Evolutionary conservation across 306 rosid species (phyloP), one percentile per base, ranked within the genome.

Genomic region (Prunus fruticosa): DNA sequence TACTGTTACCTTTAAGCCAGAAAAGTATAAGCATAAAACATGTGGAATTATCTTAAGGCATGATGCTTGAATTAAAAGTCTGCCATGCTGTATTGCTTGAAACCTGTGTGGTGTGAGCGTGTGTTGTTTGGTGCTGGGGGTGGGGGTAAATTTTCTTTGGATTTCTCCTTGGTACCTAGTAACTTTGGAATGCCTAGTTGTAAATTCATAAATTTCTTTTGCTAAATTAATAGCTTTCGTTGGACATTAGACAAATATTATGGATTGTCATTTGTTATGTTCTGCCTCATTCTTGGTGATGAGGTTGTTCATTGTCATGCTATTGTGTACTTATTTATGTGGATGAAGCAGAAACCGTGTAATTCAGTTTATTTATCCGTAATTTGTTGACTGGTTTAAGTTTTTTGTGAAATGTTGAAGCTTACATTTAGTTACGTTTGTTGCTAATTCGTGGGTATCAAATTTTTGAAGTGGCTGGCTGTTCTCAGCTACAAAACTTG

Each of bases 401-500:
- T 74, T 34, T 38, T 68, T 47, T 66, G 50, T 71, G 69, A 60
- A 51, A 75, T 53, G 15, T 56, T 65, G 56, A 78, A 65, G 30
- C 73, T 62, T 67, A 62, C 65, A 52, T 34, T 80, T 61, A 73
- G 51, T 25, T 76, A 47, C 69, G 53, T 71, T 12, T 80, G 69
- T 76, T 54, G 74, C 82, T 79, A 57, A 81, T 84, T 64, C 76
- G 19, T 80, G 69, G 69, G 22, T 64, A 74, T 85, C 56, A 70
- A 67, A 52, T 56, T 64, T 81, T 78, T 83, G 85, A 97, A 95
- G 98, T 76, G 95, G 97, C 66, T 95, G 97, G 98, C 82, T 95
- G 77, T 95, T 95, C 88, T 86, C 95, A 25, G 98, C 97, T 58
- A 92, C 97, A 57, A 95, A 89, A 88, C 88, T 92, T 50, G 91